Evolutionary conservation across 345 rosid species (phyloP).

Genomic region (Citrus unshiu): DNA sequence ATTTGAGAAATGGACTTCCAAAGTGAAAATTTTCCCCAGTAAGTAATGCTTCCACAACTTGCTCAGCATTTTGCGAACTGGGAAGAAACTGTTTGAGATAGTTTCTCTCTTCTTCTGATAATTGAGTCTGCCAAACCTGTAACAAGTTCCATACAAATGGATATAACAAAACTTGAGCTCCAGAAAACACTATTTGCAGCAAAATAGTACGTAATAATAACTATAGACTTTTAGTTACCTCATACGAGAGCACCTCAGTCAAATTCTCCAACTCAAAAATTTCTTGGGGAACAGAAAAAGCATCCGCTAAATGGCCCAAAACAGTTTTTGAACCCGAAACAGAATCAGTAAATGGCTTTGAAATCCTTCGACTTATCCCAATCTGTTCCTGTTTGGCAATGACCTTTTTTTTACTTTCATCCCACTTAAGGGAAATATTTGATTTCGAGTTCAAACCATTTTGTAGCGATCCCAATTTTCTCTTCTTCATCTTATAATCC

Average conservation of each 20-base stretch:
- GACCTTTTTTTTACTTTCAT: slow-evolving; percentile 49
- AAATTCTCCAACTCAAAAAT: slow-evolving; percentile 68
- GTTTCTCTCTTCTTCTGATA: slow-evolving; percentile 69
- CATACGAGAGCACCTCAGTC: slow-evolving; percentile 60
- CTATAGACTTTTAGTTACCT: slow-evolving; percentile 44
- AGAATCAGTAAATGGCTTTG: slow-evolving; percentile 51
- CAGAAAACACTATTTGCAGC: slow-evolving; percentile 9
- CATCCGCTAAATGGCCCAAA: slow-evolving; percentile 48
- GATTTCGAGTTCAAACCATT: slow-evolving; percentile 48
- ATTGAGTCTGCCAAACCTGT: slow-evolving; percentile 68
- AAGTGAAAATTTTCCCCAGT: slow-evolving; percentile 76
- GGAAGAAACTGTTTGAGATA: slow-evolving; percentile 82
- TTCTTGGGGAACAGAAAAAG: slow-evolving; percentile 57
- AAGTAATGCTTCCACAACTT: slow-evolving; percentile 58
- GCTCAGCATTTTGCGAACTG: slow-evolving; percentile 44
- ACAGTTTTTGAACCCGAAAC: slow-evolving; percentile 31
- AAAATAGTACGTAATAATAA: slow-evolving; percentile 3
- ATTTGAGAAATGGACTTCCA: slow-evolving; percentile 73
- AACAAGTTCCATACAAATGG: slow-evolving; percentile 11
- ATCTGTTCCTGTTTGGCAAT: slow-evolving; percentile 86
- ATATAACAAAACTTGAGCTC: slow-evolving; percentile 6
- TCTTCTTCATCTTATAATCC: slow-evolving; percentile 64
- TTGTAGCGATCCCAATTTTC: slow-evolving; percentile 40
- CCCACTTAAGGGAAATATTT: slow-evolving; percentile 88
- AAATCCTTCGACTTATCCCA: slow-evolving; percentile 61